phyloP scores from a whole-genome alignment of 441 rosid species.

The Hura crepitans region DNA sequence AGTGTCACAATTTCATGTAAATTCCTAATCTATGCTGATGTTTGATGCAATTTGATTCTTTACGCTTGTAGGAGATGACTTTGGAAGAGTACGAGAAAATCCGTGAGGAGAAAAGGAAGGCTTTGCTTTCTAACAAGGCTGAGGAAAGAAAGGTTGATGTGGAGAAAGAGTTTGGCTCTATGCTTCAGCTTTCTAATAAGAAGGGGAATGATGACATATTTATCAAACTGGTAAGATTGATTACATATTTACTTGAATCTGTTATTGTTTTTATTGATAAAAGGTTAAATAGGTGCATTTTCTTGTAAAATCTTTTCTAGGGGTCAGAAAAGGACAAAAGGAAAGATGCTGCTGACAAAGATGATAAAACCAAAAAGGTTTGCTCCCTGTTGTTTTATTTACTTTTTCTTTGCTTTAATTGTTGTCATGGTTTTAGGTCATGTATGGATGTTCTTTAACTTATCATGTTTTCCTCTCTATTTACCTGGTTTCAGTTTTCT shows the following conservation, averaged over 20 bases:
- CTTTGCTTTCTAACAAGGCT: slow-evolving; percentile 51
- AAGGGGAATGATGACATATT: slow-evolving; percentile 71
- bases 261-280: background rate
- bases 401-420: too few relatives aligned
- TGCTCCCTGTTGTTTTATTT: background rate
- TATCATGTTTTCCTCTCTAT: background rate
- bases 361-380: slow-evolving; percentile 84
- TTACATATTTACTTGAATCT: background rate
- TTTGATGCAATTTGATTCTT: background rate
- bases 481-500: background rate
- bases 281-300: background rate
- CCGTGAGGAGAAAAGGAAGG: slow-evolving; percentile 78
- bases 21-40: background rate
- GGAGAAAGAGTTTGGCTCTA: slow-evolving; percentile 60
- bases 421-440: background rate
- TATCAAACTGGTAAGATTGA: slow-evolving; percentile 65
- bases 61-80: slow-evolving; percentile 60
- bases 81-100: slow-evolving; percentile 88
- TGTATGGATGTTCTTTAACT: background rate
- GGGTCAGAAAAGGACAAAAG: slow-evolving; percentile 92
- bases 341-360: slow-evolving; percentile 73
- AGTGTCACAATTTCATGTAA: background rate
- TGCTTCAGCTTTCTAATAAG: slow-evolving; percentile 84
- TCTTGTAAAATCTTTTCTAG: slow-evolving; percentile 35
- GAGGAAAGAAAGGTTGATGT: slow-evolving; percentile 75